Evolutionary conservation across 2,329 filamentous ascomycete species (phyloP).

Genomic region (Venturia oleaginea): DNA sequence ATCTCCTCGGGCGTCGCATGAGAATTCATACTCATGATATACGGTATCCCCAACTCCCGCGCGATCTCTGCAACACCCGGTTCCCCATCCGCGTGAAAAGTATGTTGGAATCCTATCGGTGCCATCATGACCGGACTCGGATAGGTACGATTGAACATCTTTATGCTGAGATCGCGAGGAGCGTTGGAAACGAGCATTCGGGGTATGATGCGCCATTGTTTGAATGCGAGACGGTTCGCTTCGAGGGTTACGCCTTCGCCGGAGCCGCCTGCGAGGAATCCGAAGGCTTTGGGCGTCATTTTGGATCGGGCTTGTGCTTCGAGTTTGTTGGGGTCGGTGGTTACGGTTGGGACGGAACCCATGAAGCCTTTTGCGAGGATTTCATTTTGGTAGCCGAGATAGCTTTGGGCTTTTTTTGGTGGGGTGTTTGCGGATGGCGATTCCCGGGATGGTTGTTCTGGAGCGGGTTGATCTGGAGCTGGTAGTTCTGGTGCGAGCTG

Average conservation of each 20-base stretch:
- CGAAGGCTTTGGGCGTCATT: conserved; percentile 29
- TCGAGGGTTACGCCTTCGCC: conserved; percentile 28
- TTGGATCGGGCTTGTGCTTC: conserved; percentile 43
- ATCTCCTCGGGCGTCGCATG: conserved; percentile 58
- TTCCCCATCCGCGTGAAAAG: conserved; percentile 59
- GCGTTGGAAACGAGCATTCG: conserved; percentile 32
- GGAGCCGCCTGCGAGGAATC: conserved; percentile 30
- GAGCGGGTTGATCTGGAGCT: no score
- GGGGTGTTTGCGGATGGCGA: not conserved
- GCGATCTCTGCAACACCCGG: conserved; percentile 55
- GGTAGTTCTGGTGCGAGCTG: not conserved
- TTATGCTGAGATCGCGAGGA: conserved; percentile 16
- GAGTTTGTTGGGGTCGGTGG: conserved; percentile 49
- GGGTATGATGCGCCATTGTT: conserved; percentile 30
- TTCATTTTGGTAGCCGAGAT: conserved; percentile 18
- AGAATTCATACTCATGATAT: conserved; percentile 58
- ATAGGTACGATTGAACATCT: conserved; percentile 33
- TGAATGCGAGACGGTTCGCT: conserved; percentile 31
- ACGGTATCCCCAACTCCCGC: conserved; percentile 52
- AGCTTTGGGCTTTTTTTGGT: not conserved
- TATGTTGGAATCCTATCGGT: conserved; percentile 59
- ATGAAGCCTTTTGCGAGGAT: conserved; percentile 45
- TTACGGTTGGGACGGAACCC: conserved; percentile 42
- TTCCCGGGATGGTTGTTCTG: not conserved
- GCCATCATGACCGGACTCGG: conserved; percentile 51